Evolutionary conservation across 768 basidiomycete species (phyloP).

Genomic region (Pleurotus sapidus): DNA sequence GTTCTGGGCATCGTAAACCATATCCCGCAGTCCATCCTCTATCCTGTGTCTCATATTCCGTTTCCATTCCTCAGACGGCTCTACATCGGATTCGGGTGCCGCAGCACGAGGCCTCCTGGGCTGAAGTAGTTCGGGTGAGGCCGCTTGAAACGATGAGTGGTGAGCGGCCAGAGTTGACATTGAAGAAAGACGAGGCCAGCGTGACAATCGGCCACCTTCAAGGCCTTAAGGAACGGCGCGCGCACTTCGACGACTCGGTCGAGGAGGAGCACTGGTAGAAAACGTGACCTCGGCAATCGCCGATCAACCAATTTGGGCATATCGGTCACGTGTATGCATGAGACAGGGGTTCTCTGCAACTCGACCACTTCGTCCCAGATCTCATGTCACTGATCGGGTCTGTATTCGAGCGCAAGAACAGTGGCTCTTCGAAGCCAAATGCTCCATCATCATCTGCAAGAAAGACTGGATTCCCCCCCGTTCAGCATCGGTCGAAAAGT

Average conservation of each 20-base stretch:
- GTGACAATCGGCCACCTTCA: background rate
- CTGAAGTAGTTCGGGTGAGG: background rate
- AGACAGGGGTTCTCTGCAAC: no score
- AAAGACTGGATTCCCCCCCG: conserved; percentile 59
- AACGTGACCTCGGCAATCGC: no score
- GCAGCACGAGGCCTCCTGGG: conserved; percentile 2
- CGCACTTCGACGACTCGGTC: no score
- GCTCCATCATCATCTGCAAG: conserved; percentile 24
- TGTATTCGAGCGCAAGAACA: conserved; percentile 44
- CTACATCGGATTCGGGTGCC: conserved; percentile 24
- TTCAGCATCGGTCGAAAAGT: conserved; percentile 63
- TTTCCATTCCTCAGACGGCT: conserved; percentile 60
- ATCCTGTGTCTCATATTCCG: conserved; percentile 41
- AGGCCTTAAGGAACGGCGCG: no score
- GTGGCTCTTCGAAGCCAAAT: conserved; percentile 14
- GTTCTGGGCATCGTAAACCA: conserved; percentile 63
- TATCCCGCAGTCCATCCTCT: conserved; percentile 36
- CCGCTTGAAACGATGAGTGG: background rate
- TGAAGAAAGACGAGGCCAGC: conserved; percentile 5
- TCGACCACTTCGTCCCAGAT: no score
- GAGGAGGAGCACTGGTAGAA: no score
- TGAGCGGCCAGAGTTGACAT: conserved; percentile 9
- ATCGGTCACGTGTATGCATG: no score
- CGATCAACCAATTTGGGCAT: no score
- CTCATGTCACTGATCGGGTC: conserved; percentile 32